These are phyloP conservation scores for Lachnellula cervina DNA, from an alignment of 2,329 filamentous ascomycete genomes.

Conservation along the genomic window DNA sequence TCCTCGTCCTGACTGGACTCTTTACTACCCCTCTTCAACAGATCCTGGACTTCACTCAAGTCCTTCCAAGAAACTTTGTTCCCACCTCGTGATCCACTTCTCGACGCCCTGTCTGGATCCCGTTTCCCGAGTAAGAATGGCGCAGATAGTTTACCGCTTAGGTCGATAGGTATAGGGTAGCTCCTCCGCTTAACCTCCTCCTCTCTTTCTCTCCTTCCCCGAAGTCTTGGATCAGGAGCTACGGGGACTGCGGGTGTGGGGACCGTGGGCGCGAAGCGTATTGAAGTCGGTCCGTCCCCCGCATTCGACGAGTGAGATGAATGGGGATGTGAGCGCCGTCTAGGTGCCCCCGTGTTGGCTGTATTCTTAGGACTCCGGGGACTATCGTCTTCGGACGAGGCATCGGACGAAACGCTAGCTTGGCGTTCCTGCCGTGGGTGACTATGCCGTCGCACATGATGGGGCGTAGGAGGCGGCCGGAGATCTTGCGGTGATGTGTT, in stretches of 20 bases:
- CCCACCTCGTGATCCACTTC: constrained; percentile 8
- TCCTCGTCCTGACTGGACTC: constrained; percentile 12
- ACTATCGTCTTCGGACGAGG: constrained; percentile 17
- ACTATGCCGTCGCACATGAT: constrained; percentile 42
- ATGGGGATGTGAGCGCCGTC: constrained; percentile 8
- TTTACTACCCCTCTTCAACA: constrained; percentile 9
- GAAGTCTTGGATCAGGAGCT: constrained; percentile 1
- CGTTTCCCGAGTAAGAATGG: constrained; percentile 32
- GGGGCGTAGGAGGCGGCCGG: constrained; percentile 26
- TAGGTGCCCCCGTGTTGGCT: background rate
- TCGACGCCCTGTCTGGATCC: constrained; percentile 24
- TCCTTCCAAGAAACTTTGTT: constrained; percentile 20
- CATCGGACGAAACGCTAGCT: constrained; percentile 21
- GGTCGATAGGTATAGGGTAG: constrained; percentile 25
- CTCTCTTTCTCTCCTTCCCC: constrained; percentile 24
- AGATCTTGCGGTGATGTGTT: constrained; percentile 34
- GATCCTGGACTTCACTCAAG: constrained; percentile 17
- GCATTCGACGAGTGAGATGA: background rate
- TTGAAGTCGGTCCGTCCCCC: background rate
- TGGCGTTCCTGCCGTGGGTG: constrained; percentile 37
- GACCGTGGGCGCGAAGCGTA: constrained; percentile 2
- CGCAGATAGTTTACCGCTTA: constrained; percentile 27
- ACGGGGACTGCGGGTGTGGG: constrained; percentile 13
- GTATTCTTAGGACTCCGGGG: constrained; percentile 9
- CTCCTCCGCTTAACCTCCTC: constrained; percentile 19